These are phyloP conservation scores for Trichoderma parareesei DNA, from an alignment of 495 filamentous ascomycete species.

Conservation along the genomic window DNA sequence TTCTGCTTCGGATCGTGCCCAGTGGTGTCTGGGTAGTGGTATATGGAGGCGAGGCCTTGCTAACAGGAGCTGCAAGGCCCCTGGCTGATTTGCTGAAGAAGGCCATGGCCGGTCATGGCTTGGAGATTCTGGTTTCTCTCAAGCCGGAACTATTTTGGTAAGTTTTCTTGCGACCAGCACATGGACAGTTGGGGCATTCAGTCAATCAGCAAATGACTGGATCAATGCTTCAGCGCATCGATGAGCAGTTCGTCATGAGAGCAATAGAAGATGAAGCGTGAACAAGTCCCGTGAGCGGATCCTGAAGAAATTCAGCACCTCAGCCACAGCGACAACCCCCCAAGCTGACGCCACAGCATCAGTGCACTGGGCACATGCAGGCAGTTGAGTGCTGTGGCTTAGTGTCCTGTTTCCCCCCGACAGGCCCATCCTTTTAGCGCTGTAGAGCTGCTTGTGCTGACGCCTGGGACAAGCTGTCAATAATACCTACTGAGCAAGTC, in stretches of 20 bases:
- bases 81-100: conserved; percentile 9
- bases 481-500: conserved; percentile 1
- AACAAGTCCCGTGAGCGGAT: conserved; percentile 1
- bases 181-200: neutral
- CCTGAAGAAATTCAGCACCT: neutral
- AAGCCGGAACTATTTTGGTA: no score
- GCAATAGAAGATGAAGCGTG: neutral
- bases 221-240: conserved; percentile 7
- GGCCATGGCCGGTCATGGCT: conserved; percentile 5
- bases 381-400: no score
- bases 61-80: conserved; percentile 11
- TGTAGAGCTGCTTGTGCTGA: neutral
- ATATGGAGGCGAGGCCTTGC: conserved; percentile 11
- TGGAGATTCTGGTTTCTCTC: neutral
- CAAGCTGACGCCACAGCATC: neutral
- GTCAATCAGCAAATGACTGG: neutral
- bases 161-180: neutral
- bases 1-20: neutral
- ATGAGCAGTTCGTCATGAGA: conserved; percentile 6
- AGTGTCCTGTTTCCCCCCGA: no score
- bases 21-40: neutral
- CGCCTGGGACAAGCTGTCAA: conserved; percentile 2
- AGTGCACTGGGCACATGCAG: no score
- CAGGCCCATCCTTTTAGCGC: no score
- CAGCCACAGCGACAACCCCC: neutral